Percentiles rank a stretch among this genome's conserved stretches.
Evolutionary conservation across 2,329 filamentous ascomycete species (phyloP).

Genomic region (Ceratocystis eucalypticola): DNA sequence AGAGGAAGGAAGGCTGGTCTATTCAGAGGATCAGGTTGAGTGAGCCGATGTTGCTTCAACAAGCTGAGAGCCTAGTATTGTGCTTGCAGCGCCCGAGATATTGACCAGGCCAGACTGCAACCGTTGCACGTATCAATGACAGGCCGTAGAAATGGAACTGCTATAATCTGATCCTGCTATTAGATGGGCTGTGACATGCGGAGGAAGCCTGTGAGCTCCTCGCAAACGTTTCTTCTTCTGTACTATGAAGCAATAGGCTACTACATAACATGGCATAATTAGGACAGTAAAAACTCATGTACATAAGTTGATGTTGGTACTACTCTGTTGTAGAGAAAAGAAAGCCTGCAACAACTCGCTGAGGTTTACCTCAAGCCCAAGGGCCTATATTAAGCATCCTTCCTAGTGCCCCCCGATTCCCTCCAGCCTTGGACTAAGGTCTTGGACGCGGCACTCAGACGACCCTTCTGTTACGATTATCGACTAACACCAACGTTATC

Average conservation of each 20-base stretch:
- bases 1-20: not conserved
- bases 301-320: not conserved
- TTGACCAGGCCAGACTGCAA: not conserved
- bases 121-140: not conserved
- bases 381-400: slow-evolving; percentile 1
- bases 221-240: not conserved
- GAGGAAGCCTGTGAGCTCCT: not conserved
- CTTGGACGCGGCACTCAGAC: not conserved
- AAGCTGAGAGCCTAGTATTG: not conserved
- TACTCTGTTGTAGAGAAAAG: not conserved
- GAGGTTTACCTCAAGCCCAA: not conserved
- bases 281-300: not conserved
- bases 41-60: not conserved
- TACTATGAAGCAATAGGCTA: not conserved
- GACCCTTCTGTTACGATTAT: not conserved
- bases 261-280: not conserved
- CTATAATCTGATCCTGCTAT: not conserved
- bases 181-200: not conserved
- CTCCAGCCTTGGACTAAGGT: not conserved
- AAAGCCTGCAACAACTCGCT: not conserved
- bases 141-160: not conserved
- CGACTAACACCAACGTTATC: not conserved
- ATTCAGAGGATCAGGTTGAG: not conserved
- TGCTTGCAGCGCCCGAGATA: not conserved
- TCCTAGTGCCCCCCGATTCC: not conserved